A percentile compares a stretch with the other conserved stretches of the same genome.
phyloP scores from a whole-genome alignment of 108 stramenopile genomes.

The Pseudonitzschia multiseries region DNA sequence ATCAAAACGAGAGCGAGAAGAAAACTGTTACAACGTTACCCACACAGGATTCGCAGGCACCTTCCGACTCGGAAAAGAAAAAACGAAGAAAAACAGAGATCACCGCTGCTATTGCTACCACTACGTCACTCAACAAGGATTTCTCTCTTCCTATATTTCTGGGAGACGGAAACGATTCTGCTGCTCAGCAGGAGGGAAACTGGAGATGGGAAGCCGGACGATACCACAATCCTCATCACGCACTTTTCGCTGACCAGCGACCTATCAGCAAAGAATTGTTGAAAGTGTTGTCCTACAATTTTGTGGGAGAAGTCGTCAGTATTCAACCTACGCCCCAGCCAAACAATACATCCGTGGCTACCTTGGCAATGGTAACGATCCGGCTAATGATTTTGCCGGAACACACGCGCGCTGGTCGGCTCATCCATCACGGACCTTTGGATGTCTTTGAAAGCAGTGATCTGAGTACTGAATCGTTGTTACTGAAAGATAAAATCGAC shows the following conservation, averaged over 20 bases:
- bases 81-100: slow-evolving; percentile 1
- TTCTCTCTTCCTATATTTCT: slow-evolving; percentile 28
- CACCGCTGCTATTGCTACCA: not conserved
- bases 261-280: slow-evolving; percentile 9
- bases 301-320: slow-evolving; percentile 64
- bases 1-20: not conserved
- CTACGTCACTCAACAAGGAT: not conserved
- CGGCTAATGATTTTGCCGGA: slow-evolving; percentile 60
- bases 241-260: slow-evolving; percentile 5
- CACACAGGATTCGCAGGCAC: not conserved
- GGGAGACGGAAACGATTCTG: slow-evolving; percentile 65
- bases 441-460: slow-evolving; percentile 46
- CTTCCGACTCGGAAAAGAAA: slow-evolving; percentile 3
- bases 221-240: slow-evolving; percentile 19
- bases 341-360: slow-evolving; percentile 1
- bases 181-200: slow-evolving; percentile 59
- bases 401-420: slow-evolving; percentile 51
- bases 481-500: not conserved
- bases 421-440: slow-evolving; percentile 30
- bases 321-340: slow-evolving; percentile 26
- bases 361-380: slow-evolving; percentile 58
- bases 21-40: not conserved
- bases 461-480: not conserved
- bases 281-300: slow-evolving; percentile 20
- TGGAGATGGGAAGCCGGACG: slow-evolving; percentile 56